These are phyloP conservation scores for Cryptosporidium xiaoi DNA, from an alignment of 169 alveolate genomes.

Conservation along the genomic window DNA sequence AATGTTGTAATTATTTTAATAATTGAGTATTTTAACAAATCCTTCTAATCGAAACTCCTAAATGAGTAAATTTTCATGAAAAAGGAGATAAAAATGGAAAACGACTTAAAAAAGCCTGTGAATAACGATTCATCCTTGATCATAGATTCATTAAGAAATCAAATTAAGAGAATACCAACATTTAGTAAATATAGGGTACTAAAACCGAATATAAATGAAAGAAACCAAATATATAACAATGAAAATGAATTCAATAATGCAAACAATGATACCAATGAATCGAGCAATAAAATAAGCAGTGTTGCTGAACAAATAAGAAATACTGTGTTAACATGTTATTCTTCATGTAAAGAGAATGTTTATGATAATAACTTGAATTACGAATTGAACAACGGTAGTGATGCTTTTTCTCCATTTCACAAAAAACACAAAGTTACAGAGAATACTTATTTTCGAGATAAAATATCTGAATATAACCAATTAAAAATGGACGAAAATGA, in stretches of 20 bases:
- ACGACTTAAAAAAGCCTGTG: not conserved
- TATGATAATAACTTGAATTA: not conserved
- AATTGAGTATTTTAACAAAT: too few relatives aligned
- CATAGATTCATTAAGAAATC: slow-evolving; percentile 30
- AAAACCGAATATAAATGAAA: not conserved
- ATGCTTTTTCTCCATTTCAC: slow-evolving; percentile 17
- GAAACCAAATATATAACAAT: not conserved
- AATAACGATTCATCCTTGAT: not conserved
- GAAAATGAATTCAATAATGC: too few relatives aligned
- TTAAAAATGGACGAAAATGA: slow-evolving; percentile 11
- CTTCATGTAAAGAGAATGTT: too few relatives aligned
- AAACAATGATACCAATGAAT: not conserved
- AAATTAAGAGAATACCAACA: slow-evolving; percentile 28
- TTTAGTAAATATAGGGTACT: slow-evolving; percentile 10
- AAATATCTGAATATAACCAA: not conserved
- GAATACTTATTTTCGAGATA: slow-evolving; percentile 2
- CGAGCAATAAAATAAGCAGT: slow-evolving; percentile 6
- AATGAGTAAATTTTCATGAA: too few relatives aligned
- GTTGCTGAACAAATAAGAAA: slow-evolving; percentile 58
- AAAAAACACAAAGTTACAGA: slow-evolving; percentile 5
- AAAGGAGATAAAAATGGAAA: too few relatives aligned
- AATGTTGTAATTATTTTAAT: too few relatives aligned
- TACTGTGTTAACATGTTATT: not conserved
- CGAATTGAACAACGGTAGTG: not conserved
- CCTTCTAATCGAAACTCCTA: too few relatives aligned